These are phyloP conservation scores for Moesziomyces sp. DNA, from an alignment of 1,284 basidiomycete genomes.

Conservation along the genomic window DNA sequence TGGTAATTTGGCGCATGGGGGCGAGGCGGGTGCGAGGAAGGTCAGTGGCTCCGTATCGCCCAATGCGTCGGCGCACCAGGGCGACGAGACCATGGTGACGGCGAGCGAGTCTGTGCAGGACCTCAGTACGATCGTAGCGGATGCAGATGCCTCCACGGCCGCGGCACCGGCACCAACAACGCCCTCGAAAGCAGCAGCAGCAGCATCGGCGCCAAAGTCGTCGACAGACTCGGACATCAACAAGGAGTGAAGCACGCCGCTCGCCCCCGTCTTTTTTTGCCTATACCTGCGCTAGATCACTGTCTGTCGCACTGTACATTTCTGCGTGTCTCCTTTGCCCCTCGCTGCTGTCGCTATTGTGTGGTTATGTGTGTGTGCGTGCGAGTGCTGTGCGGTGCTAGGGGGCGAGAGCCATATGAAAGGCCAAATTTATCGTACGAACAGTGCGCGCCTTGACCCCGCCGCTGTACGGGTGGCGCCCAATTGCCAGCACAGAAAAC, in stretches of 20 bases:
- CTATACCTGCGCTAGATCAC: no score
- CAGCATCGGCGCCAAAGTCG: conserved; percentile 1
- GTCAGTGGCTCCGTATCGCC: conserved; percentile 41
- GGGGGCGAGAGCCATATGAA: no score
- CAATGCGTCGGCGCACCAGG: conserved; percentile 22
- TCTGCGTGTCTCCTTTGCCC: no score
- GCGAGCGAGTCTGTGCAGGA: conserved; percentile 50
- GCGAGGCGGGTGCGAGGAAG: conserved; percentile 19
- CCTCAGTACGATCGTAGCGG: conserved; percentile 17
- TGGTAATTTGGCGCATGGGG: conserved; percentile 19
- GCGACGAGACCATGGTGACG: conserved; percentile 51
- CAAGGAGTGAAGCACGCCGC: conserved; percentile 3
- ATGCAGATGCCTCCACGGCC: not conserved
- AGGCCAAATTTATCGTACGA: no score
- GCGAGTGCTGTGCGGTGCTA: no score
- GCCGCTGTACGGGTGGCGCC: no score
- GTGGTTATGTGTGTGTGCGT: no score
- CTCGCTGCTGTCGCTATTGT: no score
- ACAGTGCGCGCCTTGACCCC: no score
- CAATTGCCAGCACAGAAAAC: no score
- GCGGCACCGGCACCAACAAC: not conserved
- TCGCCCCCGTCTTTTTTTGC: no score
- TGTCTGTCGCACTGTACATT: no score
- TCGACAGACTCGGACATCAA: conserved; percentile 7
- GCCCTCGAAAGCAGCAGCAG: not conserved